These are phyloP conservation scores for Vigna mungo DNA, from an alignment of 306 rosid species.

Conservation along the genomic window DNA sequence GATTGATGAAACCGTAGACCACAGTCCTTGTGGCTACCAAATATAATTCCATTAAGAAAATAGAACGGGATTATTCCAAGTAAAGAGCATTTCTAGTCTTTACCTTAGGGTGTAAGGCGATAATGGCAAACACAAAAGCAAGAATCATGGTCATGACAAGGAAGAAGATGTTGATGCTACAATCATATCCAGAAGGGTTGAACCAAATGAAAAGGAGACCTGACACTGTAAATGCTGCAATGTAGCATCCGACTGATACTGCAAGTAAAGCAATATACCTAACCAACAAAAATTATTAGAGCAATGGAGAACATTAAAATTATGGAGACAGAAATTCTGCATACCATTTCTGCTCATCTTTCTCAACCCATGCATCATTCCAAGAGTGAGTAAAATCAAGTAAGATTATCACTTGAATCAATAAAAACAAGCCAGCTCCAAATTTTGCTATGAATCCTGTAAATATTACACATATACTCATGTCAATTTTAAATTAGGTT, in stretches of 20 bases:
- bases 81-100: constrained; percentile 39
- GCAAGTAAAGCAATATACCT: constrained; percentile 95
- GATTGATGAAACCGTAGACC: constrained; percentile 39
- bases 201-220: constrained; percentile 97
- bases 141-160: constrained; percentile 90
- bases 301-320: constrained; percentile 33
- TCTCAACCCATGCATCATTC: constrained; percentile 98
- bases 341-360: constrained; percentile 94
- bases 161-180: constrained; percentile 93
- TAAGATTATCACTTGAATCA: constrained; percentile 88
- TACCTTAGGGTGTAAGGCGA: constrained; percentile 88
- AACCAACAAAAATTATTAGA: constrained; percentile 43
- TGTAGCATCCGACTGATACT: constrained; percentile 81
- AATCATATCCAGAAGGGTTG: constrained; percentile 89
- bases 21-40: not conserved
- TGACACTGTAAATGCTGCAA: constrained; percentile 69
- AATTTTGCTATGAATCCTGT: constrained; percentile 81
- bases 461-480: constrained; percentile 31
- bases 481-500: constrained; percentile 27
- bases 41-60: constrained; percentile 1
- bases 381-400: constrained; percentile 86
- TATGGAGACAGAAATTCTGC: constrained; percentile 20
- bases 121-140: constrained; percentile 69
- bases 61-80: constrained; percentile 16
- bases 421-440: constrained; percentile 93